These are phyloP conservation scores for Volvox reticuliferus DNA, from an alignment of 139 green algal species.

Conservation along the genomic window DNA sequence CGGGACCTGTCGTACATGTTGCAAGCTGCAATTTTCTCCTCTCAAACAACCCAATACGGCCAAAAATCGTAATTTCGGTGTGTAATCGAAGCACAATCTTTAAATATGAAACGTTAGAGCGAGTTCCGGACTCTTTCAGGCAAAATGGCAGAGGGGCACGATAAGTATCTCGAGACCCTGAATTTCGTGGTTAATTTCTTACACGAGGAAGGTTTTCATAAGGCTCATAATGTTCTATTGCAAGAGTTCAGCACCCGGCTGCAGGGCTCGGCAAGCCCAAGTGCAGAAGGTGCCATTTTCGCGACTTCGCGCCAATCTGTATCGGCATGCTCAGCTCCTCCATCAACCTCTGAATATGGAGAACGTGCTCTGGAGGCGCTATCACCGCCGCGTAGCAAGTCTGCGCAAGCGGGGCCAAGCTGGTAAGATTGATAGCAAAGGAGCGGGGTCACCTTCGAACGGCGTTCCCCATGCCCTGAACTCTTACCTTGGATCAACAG, in stretches of 20 bases:
- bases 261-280: conserved; percentile 38
- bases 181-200: conserved; percentile 63
- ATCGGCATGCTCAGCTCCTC: neutral
- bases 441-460: neutral
- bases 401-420: neutral
- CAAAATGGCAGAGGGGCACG: conserved; percentile 27
- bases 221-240: conserved; percentile 64
- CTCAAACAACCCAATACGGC: no score
- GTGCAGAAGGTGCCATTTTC: conserved; percentile 4
- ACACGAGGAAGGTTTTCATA: conserved; percentile 70
- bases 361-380: conserved; percentile 18
- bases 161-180: conserved; percentile 44
- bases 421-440: conserved; percentile 33
- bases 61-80: no score
- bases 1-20: neutral
- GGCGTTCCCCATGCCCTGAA: neutral
- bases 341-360: conserved; percentile 22
- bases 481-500: conserved; percentile 4
- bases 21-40: no score
- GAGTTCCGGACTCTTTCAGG: neutral
- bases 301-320: neutral
- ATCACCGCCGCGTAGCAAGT: conserved; percentile 27
- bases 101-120: conserved; percentile 19
- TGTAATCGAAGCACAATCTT: no score
- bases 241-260: conserved; percentile 66